Conservation (phyloP, 2,329 filamentous ascomycete species). For the Paraconiothyrium sp. region DNA sequence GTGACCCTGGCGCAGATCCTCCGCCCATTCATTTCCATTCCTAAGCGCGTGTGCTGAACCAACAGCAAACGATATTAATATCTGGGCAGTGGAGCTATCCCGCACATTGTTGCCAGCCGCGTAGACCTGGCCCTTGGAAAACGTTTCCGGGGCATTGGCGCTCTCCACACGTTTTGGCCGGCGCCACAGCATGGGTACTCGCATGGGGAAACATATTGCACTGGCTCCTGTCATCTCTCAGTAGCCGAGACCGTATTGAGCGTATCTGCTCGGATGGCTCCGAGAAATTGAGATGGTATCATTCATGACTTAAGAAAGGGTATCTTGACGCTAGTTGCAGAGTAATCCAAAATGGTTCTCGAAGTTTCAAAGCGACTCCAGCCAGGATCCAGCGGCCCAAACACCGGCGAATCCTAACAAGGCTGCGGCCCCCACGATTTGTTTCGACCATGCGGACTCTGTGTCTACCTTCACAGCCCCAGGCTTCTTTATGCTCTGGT, state of each 20-base stretch:
- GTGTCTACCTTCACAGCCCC: constrained; percentile 47
- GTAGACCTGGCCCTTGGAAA: neutral
- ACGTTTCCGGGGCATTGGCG: neutral
- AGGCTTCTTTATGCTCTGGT: constrained; percentile 36
- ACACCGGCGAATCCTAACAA: constrained; percentile 51
- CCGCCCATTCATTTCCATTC: neutral
- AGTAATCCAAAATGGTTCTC: neutral
- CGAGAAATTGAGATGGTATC: neutral
- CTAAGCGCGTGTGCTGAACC: neutral
- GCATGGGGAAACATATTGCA: neutral
- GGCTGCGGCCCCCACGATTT: constrained; percentile 50
- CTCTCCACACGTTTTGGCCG: neutral
- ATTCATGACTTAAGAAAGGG: constrained; percentile 1
- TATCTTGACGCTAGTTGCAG: constrained; percentile 8
- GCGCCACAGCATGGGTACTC: neutral
- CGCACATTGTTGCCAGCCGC: neutral
- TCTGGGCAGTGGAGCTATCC: neutral
- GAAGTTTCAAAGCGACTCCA: constrained; percentile 39
- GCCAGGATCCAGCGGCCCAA: constrained; percentile 53
- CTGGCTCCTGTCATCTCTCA: neutral
- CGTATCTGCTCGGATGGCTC: neutral
- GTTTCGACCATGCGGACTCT: constrained; percentile 52
- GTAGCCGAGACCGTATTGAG: neutral
- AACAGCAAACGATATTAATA: neutral
- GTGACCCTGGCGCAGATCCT: constrained; percentile 1